Conservation (phyloP, 106 monocot genomes). For the Allium cepa region DNA sequence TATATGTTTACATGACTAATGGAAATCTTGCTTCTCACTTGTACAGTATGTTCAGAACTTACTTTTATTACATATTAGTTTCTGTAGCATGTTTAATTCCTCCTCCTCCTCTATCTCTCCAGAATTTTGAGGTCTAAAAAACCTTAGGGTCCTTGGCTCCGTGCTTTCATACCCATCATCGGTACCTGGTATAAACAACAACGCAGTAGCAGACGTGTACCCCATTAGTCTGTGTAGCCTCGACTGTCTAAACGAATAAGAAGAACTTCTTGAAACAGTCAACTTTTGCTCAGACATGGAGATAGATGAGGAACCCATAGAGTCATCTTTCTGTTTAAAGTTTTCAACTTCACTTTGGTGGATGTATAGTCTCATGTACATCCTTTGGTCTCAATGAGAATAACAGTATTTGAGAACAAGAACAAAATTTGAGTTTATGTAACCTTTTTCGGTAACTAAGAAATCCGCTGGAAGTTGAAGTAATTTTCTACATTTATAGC, state of each 20-base stretch:
- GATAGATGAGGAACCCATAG: not conserved
- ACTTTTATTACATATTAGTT: too few relatives aligned
- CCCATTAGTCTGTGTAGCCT: constrained; percentile 61
- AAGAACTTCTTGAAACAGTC: constrained; percentile 17
- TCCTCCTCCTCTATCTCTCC: not conserved
- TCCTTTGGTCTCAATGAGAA: constrained; percentile 22
- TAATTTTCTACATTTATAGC: constrained; percentile 46
- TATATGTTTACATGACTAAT: too few relatives aligned
- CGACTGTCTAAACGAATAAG: constrained; percentile 1
- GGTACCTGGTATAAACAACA: constrained; percentile 12
- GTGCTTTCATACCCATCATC: constrained; percentile 2
- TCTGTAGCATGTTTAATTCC: too few relatives aligned
- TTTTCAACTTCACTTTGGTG: constrained; percentile 5
- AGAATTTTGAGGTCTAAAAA: not conserved
- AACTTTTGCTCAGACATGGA: constrained; percentile 17
- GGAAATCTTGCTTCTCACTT: too few relatives aligned
- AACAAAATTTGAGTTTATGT: constrained; percentile 56
- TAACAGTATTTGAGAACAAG: constrained; percentile 43
- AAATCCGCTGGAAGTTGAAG: constrained; percentile 67
- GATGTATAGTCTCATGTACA: constrained; percentile 3
- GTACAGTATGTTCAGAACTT: too few relatives aligned
- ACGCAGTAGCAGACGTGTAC: constrained; percentile 53
- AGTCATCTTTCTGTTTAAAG: constrained; percentile 14
- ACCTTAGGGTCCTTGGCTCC: constrained; percentile 4
- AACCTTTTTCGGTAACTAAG: constrained; percentile 25